phyloP scores from a whole-genome alignment of 768 basidiomycete genomes.

The Austroboletus festivus region DNA sequence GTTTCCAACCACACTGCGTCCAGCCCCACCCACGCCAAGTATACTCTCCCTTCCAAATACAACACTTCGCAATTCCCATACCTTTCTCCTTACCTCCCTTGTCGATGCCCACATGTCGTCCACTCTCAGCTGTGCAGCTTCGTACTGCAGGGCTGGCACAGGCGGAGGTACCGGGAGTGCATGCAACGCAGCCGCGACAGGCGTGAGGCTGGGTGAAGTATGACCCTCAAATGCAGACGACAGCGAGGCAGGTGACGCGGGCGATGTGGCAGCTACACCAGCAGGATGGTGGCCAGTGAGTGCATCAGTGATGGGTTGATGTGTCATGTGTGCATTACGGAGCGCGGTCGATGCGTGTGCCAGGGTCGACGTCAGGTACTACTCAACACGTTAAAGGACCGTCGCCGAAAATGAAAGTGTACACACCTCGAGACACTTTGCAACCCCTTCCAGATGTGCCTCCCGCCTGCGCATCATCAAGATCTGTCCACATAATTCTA shows the following conservation, averaged over 20 bases:
- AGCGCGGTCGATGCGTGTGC: constrained; percentile 53
- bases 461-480: constrained; percentile 68
- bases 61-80: constrained; percentile 61
- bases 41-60: constrained; percentile 64
- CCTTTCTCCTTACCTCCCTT: constrained; percentile 55
- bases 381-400: constrained; percentile 3
- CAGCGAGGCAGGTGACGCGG: constrained; percentile 1
- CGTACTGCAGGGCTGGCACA: constrained; percentile 56
- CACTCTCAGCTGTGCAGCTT: constrained; percentile 64
- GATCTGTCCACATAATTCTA: constrained; percentile 72
- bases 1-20: constrained; percentile 52
- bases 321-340: constrained; percentile 55
- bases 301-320: constrained; percentile 44
- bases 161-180: constrained; percentile 22
- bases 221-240: constrained; percentile 3
- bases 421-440: constrained; percentile 54
- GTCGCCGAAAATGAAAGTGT: constrained; percentile 7
- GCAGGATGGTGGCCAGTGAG: constrained; percentile 34
- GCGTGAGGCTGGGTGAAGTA: constrained; percentile 19
- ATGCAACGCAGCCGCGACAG: constrained; percentile 34
- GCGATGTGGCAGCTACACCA: not conserved
- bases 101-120: constrained; percentile 67
- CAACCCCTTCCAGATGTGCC: constrained; percentile 62
- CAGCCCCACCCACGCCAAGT: constrained; percentile 30
- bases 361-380: constrained; percentile 54